phyloP scores from a whole-genome alignment of 441 rosid species.

The Melastoma candidum region DNA sequence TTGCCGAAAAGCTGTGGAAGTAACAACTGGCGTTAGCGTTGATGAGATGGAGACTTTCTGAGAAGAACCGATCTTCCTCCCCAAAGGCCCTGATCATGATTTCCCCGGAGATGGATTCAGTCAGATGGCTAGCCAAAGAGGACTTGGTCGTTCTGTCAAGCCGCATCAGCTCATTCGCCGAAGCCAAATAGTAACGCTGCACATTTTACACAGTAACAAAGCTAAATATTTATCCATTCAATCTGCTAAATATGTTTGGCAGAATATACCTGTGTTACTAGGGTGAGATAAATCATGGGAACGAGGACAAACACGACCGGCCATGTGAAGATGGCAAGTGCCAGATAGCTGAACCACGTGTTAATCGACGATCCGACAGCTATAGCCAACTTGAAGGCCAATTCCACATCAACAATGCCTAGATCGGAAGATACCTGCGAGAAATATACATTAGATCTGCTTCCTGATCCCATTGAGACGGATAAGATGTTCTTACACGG shows the following conservation, averaged over 20 bases:
- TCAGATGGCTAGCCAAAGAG: slow-evolving; percentile 7
- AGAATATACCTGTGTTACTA: slow-evolving; percentile 9
- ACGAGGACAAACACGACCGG: slow-evolving; percentile 12
- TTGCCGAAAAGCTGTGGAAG: slow-evolving; percentile 24
- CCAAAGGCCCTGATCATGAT: slow-evolving; percentile 31
- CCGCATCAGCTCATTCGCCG: slow-evolving; percentile 17
- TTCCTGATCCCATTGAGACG: too few species aligned
- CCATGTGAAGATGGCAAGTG: slow-evolving; percentile 12
- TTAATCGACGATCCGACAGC: slow-evolving; percentile 11
- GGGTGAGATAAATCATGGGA: slow-evolving; percentile 15
- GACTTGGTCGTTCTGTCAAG: slow-evolving; percentile 15
- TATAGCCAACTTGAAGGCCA: slow-evolving; percentile 12
- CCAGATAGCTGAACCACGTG: slow-evolving; percentile 11
- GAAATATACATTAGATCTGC: background rate
- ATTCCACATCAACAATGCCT: slow-evolving; percentile 4
- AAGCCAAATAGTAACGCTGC: slow-evolving; percentile 12
- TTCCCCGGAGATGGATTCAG: slow-evolving; percentile 23
- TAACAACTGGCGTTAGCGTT: slow-evolving; percentile 25
- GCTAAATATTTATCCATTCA: too few species aligned
- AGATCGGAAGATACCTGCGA: slow-evolving; percentile 21
- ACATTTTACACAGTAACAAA: too few species aligned
- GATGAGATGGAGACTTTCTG: slow-evolving; percentile 20
- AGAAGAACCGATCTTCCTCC: slow-evolving; percentile 22
- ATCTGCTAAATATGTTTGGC: slow-evolving; percentile 16
- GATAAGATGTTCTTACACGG: slow-evolving; percentile 26